phyloP scores from a whole-genome alignment of 192 early-diverging fungal genomes.

The Backusella luteola region DNA sequence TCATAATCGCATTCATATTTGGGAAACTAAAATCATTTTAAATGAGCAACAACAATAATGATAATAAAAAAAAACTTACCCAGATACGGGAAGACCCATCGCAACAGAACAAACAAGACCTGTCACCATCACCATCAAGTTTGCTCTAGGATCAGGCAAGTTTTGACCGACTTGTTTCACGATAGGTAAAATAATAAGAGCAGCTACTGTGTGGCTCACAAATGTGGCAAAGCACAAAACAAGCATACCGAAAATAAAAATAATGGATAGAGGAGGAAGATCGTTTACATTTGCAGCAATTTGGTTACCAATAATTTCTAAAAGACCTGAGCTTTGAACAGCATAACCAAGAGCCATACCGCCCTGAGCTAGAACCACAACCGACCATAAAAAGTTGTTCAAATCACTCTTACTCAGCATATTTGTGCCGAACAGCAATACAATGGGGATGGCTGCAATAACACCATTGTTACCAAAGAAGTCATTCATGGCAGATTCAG shows the following conservation, averaged over 20 bases:
- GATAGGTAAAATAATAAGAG: conserved; percentile 71
- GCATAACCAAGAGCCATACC: conserved; percentile 66
- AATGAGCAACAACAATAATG: background rate
- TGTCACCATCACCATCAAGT: conserved; percentile 61
- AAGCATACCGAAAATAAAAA: conserved; percentile 56
- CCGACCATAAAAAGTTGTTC: conserved; percentile 61
- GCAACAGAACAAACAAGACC: conserved; percentile 60
- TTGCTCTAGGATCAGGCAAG: conserved; percentile 58
- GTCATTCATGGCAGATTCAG: conserved; percentile 47
- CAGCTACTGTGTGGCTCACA: conserved; percentile 72
- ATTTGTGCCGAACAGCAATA: conserved; percentile 66
- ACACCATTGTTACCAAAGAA: conserved; percentile 73
- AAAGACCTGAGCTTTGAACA: conserved; percentile 63
- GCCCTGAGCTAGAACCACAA: conserved; percentile 67
- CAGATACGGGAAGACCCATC: conserved; percentile 65
- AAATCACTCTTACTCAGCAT: conserved; percentile 71
- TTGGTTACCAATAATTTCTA: conserved; percentile 53
- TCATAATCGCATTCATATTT: conserved; percentile 72
- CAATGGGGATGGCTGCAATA: conserved; percentile 66
- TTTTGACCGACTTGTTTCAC: conserved; percentile 61
- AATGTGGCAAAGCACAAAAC: conserved; percentile 68
- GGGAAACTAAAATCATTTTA: conserved; percentile 56
- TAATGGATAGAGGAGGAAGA: conserved; percentile 50
- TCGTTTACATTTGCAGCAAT: conserved; percentile 48
- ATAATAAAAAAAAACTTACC: conserved; percentile 2